Evolutionary conservation across 768 basidiomycete genomes (phyloP).

Genomic region (Mycena latifolia): DNA sequence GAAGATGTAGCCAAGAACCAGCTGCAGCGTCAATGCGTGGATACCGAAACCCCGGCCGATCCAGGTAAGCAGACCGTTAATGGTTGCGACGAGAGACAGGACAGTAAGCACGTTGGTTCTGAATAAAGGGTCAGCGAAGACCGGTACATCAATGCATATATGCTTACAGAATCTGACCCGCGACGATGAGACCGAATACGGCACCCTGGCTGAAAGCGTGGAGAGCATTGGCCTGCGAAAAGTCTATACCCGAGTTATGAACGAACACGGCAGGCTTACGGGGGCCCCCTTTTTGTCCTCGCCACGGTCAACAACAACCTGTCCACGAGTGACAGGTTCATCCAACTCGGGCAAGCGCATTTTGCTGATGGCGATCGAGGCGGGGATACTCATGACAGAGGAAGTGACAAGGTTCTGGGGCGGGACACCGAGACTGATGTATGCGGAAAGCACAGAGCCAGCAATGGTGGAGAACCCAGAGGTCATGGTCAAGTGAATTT

Average conservation of each 20-base stretch:
- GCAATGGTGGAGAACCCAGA: constrained; percentile 96
- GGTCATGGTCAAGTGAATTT: constrained; percentile 75
- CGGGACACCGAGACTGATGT: constrained; percentile 84
- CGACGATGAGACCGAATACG: constrained; percentile 86
- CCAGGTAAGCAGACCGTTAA: constrained; percentile 92
- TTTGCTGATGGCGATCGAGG: constrained; percentile 93
- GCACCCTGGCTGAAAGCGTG: constrained; percentile 93
- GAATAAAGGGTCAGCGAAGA: constrained; percentile 26
- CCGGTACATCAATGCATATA: constrained; percentile 12
- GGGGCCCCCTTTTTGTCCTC: constrained; percentile 65
- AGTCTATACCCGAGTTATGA: constrained; percentile 8
- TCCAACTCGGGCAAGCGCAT: constrained; percentile 87
- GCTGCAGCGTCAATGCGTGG: constrained; percentile 83
- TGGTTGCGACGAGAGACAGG: constrained; percentile 81
- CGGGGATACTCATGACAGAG: constrained; percentile 95
- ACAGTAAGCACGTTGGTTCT: constrained; percentile 90
- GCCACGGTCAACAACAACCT: constrained; percentile 86
- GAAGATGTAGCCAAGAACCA: constrained; percentile 88
- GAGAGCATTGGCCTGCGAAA: constrained; percentile 74
- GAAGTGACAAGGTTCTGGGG: constrained; percentile 87
- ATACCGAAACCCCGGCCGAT: constrained; percentile 90
- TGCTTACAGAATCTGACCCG: constrained; percentile 86
- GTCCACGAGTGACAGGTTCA: constrained; percentile 88
- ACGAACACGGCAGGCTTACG: constrained; percentile 46
- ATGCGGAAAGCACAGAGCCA: constrained; percentile 89